Percentiles rank a stretch among this genome's conserved stretches.
These are phyloP conservation scores for Diaporthe velutina DNA, from an alignment of 2,329 filamentous ascomycete species.

Conservation along the genomic window DNA sequence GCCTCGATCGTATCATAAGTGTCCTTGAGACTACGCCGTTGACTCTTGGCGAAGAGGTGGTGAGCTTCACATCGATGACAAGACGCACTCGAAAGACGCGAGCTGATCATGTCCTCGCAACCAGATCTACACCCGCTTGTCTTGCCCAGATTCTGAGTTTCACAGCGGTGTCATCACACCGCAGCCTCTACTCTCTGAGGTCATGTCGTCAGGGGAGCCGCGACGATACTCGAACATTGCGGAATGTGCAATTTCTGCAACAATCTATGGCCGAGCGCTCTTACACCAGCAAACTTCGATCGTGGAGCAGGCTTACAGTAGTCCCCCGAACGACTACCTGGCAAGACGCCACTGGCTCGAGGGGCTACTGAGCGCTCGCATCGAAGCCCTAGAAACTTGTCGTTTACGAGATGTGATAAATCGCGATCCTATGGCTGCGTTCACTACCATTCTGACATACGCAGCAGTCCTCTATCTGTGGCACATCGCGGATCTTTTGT, in stretches of 20 bases:
- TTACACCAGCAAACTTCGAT: not conserved
- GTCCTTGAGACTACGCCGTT: not conserved
- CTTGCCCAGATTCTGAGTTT: not conserved
- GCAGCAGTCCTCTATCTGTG: not conserved
- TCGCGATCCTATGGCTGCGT: not conserved
- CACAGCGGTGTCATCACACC: not conserved
- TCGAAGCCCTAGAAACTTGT: not conserved
- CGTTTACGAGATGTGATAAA: not conserved
- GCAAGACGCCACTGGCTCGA: not conserved
- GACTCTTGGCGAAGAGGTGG: not conserved
- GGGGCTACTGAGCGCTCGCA: not conserved
- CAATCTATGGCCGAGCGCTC: not conserved
- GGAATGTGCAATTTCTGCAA: not conserved
- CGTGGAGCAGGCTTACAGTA: not conserved
- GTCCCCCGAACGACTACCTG: not conserved
- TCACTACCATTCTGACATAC: not conserved
- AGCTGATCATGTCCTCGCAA: not conserved
- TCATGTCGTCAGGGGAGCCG: not conserved
- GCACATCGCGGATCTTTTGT: not conserved
- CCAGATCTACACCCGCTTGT: not conserved
- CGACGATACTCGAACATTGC: not conserved
- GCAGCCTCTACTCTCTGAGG: not conserved
- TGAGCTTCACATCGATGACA: not conserved
- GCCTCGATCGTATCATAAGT: not conserved
- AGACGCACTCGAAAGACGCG: not conserved